Conservation (phyloP, 805 yeast species). For the Wickerhamomyces bisporus region DNA sequence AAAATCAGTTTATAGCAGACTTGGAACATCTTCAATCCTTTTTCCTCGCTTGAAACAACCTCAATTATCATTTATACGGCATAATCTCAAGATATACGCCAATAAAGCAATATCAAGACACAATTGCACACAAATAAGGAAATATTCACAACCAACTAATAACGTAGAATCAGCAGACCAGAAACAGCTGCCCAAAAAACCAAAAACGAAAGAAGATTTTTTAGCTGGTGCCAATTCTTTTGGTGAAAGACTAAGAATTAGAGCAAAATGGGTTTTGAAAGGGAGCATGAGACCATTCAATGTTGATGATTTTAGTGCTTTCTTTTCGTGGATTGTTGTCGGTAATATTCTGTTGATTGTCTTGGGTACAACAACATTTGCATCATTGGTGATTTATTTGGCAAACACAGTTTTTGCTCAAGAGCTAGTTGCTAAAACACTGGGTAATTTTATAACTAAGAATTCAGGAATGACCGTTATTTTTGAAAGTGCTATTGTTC, state of each 20-base stretch:
- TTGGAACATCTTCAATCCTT: too few species aligned
- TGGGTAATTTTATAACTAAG: constrained; percentile 79
- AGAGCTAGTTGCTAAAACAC: constrained; percentile 73
- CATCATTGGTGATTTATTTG: constrained; percentile 71
- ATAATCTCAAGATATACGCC: background rate
- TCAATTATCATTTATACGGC: background rate
- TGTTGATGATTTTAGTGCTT: constrained; percentile 87
- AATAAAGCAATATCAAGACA: background rate
- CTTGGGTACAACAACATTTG: constrained; percentile 89
- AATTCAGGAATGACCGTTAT: constrained; percentile 80
- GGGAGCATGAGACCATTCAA: constrained; percentile 78
- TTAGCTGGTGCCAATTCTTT: constrained; percentile 39
- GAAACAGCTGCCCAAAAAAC: background rate
- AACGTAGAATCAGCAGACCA: background rate
- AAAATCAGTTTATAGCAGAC: too few species aligned
- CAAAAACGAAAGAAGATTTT: constrained; percentile 32
- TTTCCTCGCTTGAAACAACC: background rate
- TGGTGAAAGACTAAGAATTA: constrained; percentile 37
- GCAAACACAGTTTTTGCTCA: constrained; percentile 54
- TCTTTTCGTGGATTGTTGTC: constrained; percentile 86
- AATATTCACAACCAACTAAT: background rate
- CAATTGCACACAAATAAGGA: background rate
- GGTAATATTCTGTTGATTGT: constrained; percentile 78
- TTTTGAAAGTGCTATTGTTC: constrained; percentile 91
- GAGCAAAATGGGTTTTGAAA: constrained; percentile 71